Conservation (phyloP, 306 rosid species). For the Cyamopsis tetragonoloba region DNA sequence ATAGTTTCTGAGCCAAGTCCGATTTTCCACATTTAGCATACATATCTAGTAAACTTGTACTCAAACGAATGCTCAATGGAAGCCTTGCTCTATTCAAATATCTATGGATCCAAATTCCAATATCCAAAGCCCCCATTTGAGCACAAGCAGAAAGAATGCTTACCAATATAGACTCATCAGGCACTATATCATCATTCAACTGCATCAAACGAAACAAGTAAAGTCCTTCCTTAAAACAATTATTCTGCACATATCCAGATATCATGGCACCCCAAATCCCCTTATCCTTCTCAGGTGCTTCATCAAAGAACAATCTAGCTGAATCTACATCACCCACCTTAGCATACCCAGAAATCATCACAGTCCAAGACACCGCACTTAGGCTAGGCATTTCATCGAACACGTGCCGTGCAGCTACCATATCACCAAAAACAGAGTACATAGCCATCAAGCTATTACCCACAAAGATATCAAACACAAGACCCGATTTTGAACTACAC, state of each 20-base stretch:
- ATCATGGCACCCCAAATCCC: constrained; percentile 92
- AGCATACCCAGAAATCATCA: constrained; percentile 66
- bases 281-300: constrained; percentile 59
- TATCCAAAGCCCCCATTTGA: constrained; percentile 64
- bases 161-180: constrained; percentile 69
- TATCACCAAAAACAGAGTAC: constrained; percentile 39
- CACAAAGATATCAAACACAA: constrained; percentile 51
- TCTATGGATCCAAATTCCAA: constrained; percentile 68
- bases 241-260: constrained; percentile 69
- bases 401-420: constrained; percentile 48
- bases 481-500: constrained; percentile 49
- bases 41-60: constrained; percentile 71
- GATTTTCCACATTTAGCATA: constrained; percentile 73
- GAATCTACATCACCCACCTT: constrained; percentile 56
- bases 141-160: constrained; percentile 74
- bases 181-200: constrained; percentile 37
- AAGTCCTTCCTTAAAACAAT: constrained; percentile 75
- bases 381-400: constrained; percentile 69
- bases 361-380: constrained; percentile 64
- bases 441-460: constrained; percentile 54
- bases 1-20: constrained; percentile 46
- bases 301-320: constrained; percentile 67
- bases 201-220: constrained; percentile 59
- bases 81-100: constrained; percentile 30
- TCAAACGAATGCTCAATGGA: constrained; percentile 41